Conservation (phyloP, 2,329 filamentous ascomycete genomes). For the Phaeosphaeriaceae sp. region DNA sequence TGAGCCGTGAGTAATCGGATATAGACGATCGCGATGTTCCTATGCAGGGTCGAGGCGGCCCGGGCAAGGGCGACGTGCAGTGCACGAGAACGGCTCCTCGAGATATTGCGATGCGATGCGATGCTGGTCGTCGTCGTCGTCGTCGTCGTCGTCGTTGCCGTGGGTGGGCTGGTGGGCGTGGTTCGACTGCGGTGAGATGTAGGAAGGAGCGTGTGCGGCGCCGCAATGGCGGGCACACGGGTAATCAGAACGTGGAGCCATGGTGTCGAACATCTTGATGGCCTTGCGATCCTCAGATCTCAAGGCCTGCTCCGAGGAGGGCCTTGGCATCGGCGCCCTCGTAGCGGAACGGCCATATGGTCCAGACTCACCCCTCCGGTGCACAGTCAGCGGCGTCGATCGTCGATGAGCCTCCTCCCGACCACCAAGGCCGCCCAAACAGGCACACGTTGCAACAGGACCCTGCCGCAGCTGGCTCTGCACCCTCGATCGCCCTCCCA, state of each 20-base stretch:
- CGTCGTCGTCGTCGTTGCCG: too few species aligned
- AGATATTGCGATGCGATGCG: background rate
- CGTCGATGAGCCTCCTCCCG: conserved; percentile 22
- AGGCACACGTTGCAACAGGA: conserved; percentile 8
- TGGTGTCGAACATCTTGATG: conserved; percentile 21
- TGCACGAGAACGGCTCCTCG: background rate
- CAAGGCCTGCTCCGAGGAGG: conserved; percentile 16
- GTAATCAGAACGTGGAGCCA: conserved; percentile 11
- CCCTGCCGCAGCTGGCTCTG: conserved; percentile 1
- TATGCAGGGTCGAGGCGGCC: background rate
- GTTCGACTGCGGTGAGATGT: conserved; percentile 2
- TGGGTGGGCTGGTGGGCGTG: conserved; percentile 1
- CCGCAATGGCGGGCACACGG: conserved; percentile 13
- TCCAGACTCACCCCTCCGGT: conserved; percentile 11
- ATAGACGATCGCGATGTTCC: too few species aligned
- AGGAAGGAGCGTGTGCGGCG: conserved; percentile 3
- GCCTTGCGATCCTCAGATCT: conserved; percentile 21
- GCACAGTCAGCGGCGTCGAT: conserved; percentile 12
- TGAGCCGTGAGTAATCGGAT: background rate
- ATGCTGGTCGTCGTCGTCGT: background rate
- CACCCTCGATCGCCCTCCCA: background rate
- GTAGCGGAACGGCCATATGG: conserved; percentile 9
- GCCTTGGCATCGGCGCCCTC: conserved; percentile 20
- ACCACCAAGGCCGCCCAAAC: conserved; percentile 8
- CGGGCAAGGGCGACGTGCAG: background rate